Conservation (phyloP, 2,329 filamentous ascomycete genomes). For the Diaporthe aspalathi region DNA sequence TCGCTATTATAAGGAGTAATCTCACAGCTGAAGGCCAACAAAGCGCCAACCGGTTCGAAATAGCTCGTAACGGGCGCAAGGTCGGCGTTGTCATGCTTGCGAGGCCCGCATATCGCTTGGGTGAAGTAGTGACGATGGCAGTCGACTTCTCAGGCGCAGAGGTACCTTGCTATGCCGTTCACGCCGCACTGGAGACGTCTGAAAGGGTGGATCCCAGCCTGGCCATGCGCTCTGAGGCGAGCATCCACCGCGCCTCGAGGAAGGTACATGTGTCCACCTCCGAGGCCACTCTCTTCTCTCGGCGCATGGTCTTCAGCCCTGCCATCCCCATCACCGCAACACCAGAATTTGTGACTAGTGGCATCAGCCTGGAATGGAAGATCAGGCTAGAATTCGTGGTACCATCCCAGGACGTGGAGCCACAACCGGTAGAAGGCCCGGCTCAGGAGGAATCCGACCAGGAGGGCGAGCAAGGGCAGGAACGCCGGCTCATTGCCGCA, state of each 20-base stretch:
- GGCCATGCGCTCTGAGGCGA: constrained; percentile 85
- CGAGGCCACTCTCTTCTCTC: constrained; percentile 85
- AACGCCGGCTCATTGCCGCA: constrained; percentile 44
- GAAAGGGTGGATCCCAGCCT: constrained; percentile 85
- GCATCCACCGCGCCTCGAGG: constrained; percentile 86
- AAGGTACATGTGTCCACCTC: constrained; percentile 82
- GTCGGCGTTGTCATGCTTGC: constrained; percentile 92
- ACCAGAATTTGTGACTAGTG: constrained; percentile 91
- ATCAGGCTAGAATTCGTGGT: constrained; percentile 94
- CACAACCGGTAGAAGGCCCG: constrained; percentile 40
- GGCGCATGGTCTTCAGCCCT: constrained; percentile 82
- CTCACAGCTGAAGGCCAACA: constrained; percentile 74
- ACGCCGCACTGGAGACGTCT: constrained; percentile 84
- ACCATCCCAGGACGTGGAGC: constrained; percentile 59
- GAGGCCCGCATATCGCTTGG: constrained; percentile 87
- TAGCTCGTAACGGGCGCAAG: constrained; percentile 89
- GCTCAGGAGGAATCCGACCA: constrained; percentile 43
- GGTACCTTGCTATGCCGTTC: constrained; percentile 86
- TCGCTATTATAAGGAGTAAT: constrained; percentile 88
- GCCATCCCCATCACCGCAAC: constrained; percentile 87
- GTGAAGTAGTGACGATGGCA: constrained; percentile 85
- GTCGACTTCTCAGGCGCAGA: constrained; percentile 85
- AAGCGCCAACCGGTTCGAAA: constrained; percentile 94
- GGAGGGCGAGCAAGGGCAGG: constrained; percentile 34
- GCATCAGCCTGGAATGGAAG: constrained; percentile 88